These are phyloP conservation scores for Bryum argenteum DNA, from an alignment of 225 moss, liverwort and hornwort species.

Conservation along the genomic window DNA sequence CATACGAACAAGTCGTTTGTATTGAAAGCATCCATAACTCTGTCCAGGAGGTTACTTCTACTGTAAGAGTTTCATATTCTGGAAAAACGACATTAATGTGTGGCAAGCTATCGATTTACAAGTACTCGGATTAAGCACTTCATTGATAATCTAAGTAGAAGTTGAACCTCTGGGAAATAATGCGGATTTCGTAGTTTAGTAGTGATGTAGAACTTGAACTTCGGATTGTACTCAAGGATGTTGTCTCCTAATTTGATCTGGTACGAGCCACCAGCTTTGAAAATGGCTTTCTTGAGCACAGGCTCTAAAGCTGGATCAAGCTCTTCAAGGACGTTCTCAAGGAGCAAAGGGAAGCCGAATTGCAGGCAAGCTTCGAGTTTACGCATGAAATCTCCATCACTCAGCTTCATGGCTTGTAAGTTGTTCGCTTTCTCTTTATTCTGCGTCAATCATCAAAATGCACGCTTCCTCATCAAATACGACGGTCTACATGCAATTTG, in stretches of 20 bases:
- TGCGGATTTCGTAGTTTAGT: conserved; percentile 83
- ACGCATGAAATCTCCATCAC: conserved; percentile 69
- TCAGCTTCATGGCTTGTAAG: conserved; percentile 67
- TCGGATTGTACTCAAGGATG: conserved; percentile 66
- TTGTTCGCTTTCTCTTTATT: conserved; percentile 74
- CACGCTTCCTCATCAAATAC: background rate
- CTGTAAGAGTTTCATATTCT: too few relatives aligned
- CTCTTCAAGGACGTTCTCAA: conserved; percentile 79
- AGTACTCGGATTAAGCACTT: too few relatives aligned
- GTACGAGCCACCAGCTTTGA: conserved; percentile 60
- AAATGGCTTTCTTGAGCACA: conserved; percentile 57
- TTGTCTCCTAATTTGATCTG: conserved; percentile 81
- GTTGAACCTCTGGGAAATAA: conserved; percentile 73
- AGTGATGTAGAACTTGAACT: conserved; percentile 77
- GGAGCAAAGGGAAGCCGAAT: conserved; percentile 70
- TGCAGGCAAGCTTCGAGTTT: conserved; percentile 80
- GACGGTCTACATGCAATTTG: background rate
- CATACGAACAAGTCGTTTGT: background rate
- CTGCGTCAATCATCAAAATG: conserved; percentile 23
- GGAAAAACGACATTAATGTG: too few relatives aligned
- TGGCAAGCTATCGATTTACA: too few relatives aligned
- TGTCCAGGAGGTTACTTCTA: too few relatives aligned
- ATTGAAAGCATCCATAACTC: too few relatives aligned
- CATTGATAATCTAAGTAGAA: too few relatives aligned
- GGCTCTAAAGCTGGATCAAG: conserved; percentile 78